Conservation (phyloP, 2,329 filamentous ascomycete species). For the Fusarium transvaalense region DNA sequence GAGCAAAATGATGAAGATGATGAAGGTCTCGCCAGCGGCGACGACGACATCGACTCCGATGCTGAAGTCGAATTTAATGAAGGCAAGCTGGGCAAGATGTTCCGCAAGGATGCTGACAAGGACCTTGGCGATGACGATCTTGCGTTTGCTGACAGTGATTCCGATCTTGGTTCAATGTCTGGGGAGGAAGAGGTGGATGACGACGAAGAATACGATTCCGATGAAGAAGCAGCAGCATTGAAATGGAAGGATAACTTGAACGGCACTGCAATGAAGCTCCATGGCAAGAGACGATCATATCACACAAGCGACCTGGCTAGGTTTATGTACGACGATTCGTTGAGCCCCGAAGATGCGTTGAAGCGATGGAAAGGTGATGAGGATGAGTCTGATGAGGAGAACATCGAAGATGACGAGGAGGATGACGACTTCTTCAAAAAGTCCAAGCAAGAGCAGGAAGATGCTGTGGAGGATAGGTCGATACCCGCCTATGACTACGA, state of each 20-base stretch:
- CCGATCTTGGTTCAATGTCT: constrained; percentile 91
- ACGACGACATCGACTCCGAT: constrained; percentile 63
- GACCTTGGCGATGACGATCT: constrained; percentile 75
- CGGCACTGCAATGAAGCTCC: constrained; percentile 78
- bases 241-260: constrained; percentile 92
- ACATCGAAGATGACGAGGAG: constrained; percentile 68
- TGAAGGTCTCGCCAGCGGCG: constrained; percentile 68
- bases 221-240: constrained; percentile 78
- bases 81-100: constrained; percentile 71
- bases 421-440: constrained; percentile 76
- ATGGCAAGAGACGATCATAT: constrained; percentile 77
- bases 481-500: constrained; percentile 86
- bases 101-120: constrained; percentile 65
- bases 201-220: constrained; percentile 66
- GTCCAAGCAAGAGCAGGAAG: constrained; percentile 73
- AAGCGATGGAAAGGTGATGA: constrained; percentile 82
- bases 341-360: constrained; percentile 81
- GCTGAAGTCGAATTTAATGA: constrained; percentile 70
- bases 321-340: constrained; percentile 86
- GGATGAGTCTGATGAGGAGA: constrained; percentile 67
- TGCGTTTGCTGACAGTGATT: constrained; percentile 96
- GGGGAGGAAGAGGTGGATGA: constrained; percentile 61
- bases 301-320: constrained; percentile 85
- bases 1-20: constrained; percentile 66
- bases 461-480: constrained; percentile 81